Percentiles rank a stretch among this genome's conserved stretches.
phyloP scores from a whole-genome alignment of 2,329 filamentous ascomycete species.

The Diaporthe longicolla region DNA sequence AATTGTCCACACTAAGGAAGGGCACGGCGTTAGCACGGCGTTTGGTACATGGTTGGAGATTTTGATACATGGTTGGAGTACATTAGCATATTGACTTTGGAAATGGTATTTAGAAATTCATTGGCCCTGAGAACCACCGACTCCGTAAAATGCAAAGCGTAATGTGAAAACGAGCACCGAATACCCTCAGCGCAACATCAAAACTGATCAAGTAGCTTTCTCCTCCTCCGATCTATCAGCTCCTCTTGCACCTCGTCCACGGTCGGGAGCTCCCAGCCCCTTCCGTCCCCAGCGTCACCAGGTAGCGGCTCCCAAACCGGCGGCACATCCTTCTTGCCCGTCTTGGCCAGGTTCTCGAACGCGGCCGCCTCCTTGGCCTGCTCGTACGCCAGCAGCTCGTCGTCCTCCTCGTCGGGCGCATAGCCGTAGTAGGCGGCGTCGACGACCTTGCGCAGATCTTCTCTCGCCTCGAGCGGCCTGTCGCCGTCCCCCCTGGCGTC shows the following conservation, averaged over 20 bases:
- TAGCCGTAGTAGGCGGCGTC: conserved; percentile 98
- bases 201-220: conserved; percentile 87
- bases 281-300: conserved; percentile 87
- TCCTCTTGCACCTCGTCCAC: conserved; percentile 95
- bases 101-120: conserved; percentile 27
- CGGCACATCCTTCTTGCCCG: conserved; percentile 64
- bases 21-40: conserved; percentile 37
- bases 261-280: conserved; percentile 86
- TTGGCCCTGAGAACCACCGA: conserved; percentile 32
- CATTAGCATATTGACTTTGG: not conserved
- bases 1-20: not conserved
- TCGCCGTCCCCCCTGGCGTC: conserved; percentile 54
- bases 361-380: conserved; percentile 86
- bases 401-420: conserved; percentile 92
- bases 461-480: conserved; percentile 76
- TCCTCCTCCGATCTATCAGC: conserved; percentile 86
- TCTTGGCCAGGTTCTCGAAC: conserved; percentile 74
- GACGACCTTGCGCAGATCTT: conserved; percentile 81
- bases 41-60: not conserved
- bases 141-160: conserved; percentile 38
- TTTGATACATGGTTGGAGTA: conserved; percentile 14
- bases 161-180: not conserved
- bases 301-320: conserved; percentile 88
- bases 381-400: conserved; percentile 84
- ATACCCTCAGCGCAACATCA: conserved; percentile 44